Percentiles rank a stretch among this genome's conserved stretches.
Conservation (phyloP, 176 grass and related monocot genomes). For the Dactylis glomerata region DNA sequence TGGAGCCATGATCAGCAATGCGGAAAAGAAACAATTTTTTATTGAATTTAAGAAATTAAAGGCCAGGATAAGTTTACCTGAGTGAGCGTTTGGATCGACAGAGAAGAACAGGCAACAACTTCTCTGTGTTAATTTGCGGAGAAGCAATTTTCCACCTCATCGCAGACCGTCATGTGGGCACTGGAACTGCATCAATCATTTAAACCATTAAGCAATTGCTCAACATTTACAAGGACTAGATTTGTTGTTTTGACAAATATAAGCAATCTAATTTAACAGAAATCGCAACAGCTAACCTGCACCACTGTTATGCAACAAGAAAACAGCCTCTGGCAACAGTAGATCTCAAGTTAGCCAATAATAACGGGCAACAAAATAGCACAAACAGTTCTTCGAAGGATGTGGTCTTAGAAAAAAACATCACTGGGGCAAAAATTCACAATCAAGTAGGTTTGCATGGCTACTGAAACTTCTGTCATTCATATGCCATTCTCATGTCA, state of each 20-base stretch:
- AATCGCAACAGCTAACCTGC: not conserved
- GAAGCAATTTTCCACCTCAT: too few relatives aligned
- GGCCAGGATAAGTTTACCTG: too few relatives aligned
- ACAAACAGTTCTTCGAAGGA: too few relatives aligned
- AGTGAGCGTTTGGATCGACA: too few relatives aligned
- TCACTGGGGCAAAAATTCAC: not conserved
- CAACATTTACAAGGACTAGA: not conserved
- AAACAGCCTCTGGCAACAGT: not conserved
- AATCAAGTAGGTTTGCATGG: not conserved
- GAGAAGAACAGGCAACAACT: too few relatives aligned
- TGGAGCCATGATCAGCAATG: too few relatives aligned
- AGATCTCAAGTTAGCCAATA: not conserved
- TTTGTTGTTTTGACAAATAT: not conserved
- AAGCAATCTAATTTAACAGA: not conserved
- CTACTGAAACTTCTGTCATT: not conserved
- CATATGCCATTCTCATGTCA: not conserved
- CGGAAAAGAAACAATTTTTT: too few relatives aligned
- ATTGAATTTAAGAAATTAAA: too few relatives aligned
- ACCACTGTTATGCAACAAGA: not conserved
- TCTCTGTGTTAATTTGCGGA: too few relatives aligned
- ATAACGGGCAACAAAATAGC: not conserved
- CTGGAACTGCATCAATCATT: too few relatives aligned
- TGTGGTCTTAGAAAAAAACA: not conserved
- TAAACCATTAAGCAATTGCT: not conserved
- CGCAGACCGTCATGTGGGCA: too few relatives aligned